Conservation (phyloP, 306 rosid genomes). For the Citrullus mucosospermus region DNA sequence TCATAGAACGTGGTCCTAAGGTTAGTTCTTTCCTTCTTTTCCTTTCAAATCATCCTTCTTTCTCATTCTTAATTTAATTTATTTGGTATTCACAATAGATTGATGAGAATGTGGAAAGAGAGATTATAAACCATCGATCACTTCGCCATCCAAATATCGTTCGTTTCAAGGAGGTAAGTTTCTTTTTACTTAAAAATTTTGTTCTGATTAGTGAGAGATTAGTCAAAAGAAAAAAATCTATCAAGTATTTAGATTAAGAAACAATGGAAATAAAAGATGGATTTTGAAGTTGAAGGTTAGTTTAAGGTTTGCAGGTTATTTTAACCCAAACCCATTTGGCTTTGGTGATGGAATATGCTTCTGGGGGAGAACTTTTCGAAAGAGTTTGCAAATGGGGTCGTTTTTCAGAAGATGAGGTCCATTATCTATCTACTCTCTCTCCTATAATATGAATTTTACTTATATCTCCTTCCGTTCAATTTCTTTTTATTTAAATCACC, state of each 20-base stretch:
- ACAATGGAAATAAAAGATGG: not conserved
- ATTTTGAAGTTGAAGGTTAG: not conserved
- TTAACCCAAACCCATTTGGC: slow-evolving; percentile 6
- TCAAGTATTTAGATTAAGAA: not conserved
- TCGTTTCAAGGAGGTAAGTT: slow-evolving; percentile 9
- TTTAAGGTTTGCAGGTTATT: not conserved
- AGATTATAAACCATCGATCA: slow-evolving; percentile 8
- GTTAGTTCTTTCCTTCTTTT: not conserved
- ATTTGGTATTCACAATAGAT: not conserved
- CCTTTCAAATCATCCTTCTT: not conserved
- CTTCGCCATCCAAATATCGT: slow-evolving; percentile 1
- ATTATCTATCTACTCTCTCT: not conserved
- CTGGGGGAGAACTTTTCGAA: slow-evolving; percentile 6
- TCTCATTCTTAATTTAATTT: not conserved
- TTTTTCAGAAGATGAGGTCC: slow-evolving; percentile 9
- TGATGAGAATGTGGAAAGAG: slow-evolving; percentile 9
- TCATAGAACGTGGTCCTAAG: slow-evolving; percentile 4
- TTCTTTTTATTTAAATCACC: no score
- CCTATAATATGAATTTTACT: no score
- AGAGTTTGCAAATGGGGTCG: slow-evolving; percentile 2
- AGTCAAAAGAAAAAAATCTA: not conserved
- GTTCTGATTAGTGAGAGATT: not conserved
- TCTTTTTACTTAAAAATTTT: not conserved
- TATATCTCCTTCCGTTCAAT: no score
- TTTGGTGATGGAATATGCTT: slow-evolving; percentile 6